Percentiles rank a stretch among this genome's conserved stretches.
Evolutionary conservation across 768 basidiomycete species (phyloP).

Genomic region (Strobilomyces dryophilus): DNA sequence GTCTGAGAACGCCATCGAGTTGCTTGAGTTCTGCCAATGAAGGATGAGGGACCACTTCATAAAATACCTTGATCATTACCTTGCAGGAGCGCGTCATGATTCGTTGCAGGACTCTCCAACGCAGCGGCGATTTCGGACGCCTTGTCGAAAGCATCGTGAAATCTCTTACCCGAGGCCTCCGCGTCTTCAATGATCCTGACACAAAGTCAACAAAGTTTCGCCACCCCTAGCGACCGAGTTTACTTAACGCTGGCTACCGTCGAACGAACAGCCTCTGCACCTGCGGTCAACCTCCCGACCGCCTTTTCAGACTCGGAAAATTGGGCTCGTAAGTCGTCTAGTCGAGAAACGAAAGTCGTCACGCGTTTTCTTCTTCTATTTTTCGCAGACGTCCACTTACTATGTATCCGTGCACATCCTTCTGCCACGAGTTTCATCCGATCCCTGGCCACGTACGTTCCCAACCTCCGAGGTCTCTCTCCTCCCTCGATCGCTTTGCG

Average conservation of each 20-base stretch:
- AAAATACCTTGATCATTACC: slow-evolving; percentile 32
- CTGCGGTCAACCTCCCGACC: slow-evolving; percentile 51
- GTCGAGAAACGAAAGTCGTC: not conserved
- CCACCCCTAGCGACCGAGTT: slow-evolving; percentile 6
- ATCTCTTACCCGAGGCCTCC: slow-evolving; percentile 48
- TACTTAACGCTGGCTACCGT: slow-evolving; percentile 47
- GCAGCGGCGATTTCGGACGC: slow-evolving; percentile 46
- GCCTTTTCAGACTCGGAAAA: slow-evolving; percentile 53
- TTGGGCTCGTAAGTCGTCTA: slow-evolving; percentile 56
- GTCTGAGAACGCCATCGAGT: slow-evolving; percentile 55
- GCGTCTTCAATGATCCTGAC: slow-evolving; percentile 58
- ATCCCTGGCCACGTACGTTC: slow-evolving; percentile 73
- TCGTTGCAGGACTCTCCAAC: slow-evolving; percentile 52
- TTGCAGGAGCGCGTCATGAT: slow-evolving; percentile 49
- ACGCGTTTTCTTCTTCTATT: not conserved
- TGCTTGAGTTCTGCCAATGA: slow-evolving; percentile 53
- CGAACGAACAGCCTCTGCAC: slow-evolving; percentile 55
- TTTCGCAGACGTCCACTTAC: slow-evolving; percentile 34
- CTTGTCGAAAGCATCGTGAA: slow-evolving; percentile 57
- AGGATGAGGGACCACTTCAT: slow-evolving; percentile 1
- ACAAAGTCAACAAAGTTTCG: slow-evolving; percentile 1
- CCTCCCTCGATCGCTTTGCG: slow-evolving; percentile 70
- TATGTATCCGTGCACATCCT: slow-evolving; percentile 63
- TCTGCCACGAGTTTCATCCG: slow-evolving; percentile 82
- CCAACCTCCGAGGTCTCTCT: slow-evolving; percentile 62